A percentile compares a stretch with the other conserved stretches of the same genome.
These are phyloP conservation scores for Butyriboletus loyo DNA, from an alignment of 768 basidiomycete genomes.

Conservation along the genomic window DNA sequence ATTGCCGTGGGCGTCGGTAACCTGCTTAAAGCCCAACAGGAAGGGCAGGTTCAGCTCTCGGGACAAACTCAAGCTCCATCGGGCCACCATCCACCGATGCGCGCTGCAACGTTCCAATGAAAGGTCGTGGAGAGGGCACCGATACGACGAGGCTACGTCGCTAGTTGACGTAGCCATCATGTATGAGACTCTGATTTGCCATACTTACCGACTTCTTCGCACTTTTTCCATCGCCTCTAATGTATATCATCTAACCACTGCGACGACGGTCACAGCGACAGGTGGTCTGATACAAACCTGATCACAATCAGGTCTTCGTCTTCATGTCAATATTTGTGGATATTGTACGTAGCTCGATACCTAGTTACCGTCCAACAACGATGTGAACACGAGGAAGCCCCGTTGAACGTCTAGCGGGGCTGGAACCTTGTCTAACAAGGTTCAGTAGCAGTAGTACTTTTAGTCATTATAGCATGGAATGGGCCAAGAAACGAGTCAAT, in stretches of 20 bases:
- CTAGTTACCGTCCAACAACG: conserved; percentile 24
- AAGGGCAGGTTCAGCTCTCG: conserved; percentile 33
- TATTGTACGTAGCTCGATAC: conserved; percentile 19
- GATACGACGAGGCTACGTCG: conserved; percentile 11
- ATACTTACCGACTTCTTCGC: conserved; percentile 21
- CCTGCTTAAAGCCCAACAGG: conserved; percentile 48
- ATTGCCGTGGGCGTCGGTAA: conserved; percentile 74
- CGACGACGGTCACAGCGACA: conserved; percentile 7
- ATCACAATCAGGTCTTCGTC: conserved; percentile 11
- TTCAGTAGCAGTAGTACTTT: conserved; percentile 13
- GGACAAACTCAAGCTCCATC: conserved; percentile 16
- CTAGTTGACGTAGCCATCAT: conserved; percentile 21
- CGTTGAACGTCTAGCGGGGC: conserved; percentile 14
- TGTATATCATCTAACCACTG: conserved; percentile 10
- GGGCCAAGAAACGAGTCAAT: conserved; percentile 7
- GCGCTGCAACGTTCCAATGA: conserved; percentile 32
- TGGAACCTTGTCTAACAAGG: conserved; percentile 24
- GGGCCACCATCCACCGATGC: conserved; percentile 25
- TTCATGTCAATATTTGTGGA: conserved; percentile 6
- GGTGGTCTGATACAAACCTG: conserved; percentile 7
- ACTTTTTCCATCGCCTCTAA: conserved; percentile 1
- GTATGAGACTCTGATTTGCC: conserved; percentile 16
- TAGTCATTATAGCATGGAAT: conserved; percentile 12
- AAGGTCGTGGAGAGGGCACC: background rate
- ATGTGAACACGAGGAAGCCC: conserved; percentile 29